Evolutionary conservation across 192 early-diverging fungal genomes (phyloP), one percentile per base, ranked within the genome.

Genomic region (Backusella morwellensis): DNA sequence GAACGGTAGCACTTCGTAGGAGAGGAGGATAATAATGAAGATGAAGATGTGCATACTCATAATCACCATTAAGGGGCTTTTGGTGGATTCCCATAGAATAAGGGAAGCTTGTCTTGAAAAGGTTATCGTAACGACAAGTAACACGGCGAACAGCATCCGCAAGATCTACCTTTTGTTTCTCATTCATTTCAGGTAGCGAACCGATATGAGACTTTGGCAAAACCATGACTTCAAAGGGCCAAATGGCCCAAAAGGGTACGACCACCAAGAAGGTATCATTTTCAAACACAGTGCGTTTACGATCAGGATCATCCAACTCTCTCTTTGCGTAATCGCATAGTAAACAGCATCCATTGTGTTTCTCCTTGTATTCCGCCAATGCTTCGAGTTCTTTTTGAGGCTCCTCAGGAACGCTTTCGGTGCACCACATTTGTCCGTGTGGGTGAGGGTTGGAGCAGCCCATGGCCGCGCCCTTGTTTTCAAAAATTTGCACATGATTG

Each of bases 371-470:
- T 42, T 76, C 83, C 23, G 77, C 80, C 78, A 97, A 81, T 14
- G 90, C 84, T 1, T 56, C 74, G 11, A 98, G 80, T 76, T 99
- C 97, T 35, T 88, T 86, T 7, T 82, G 80, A 0, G 94, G 90
- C 78, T 97, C 97, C 47, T 91, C 88, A 0, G 97, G 97, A 2
- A 99, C 86, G 52, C 87, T 86, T 34, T 93, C 92, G 3, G 93
- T 91, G 12, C 95, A 94, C 97, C 97, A 99, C 66, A 95, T 89
- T 80, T 98, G 96, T 44, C 96, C 92, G 67, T 99, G 97, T 47
- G 96, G 96, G 80, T 99, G 97, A 26, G 97, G 96, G 79, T 97
- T 97, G 34, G 95, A 97, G 82, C 97, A 99, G 14, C 97, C 97
- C 97, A 99, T 98, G 52, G 90, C 88, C 0, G 93, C 85, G 9